Base-by-base conservation (phyloP, 352 stramenopile genomes). In the Phytopythium boreale region DNA sequence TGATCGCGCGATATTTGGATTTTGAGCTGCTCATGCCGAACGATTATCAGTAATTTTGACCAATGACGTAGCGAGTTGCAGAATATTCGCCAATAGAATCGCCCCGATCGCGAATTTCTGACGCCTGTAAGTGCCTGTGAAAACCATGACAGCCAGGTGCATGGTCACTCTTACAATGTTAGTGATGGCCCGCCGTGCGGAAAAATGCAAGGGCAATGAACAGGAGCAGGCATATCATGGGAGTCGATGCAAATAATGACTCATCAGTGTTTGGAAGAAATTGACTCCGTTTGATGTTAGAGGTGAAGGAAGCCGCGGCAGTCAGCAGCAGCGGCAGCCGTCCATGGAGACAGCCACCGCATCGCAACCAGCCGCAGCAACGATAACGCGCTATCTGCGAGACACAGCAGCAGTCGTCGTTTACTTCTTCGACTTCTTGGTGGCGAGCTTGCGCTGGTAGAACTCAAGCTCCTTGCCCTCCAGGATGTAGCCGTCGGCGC, bases 391-490 rank as follows among this genome's bases (percentile, higher is more conserved):
- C 39, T 46, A 60, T 29, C 55, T 36, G 55, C 55, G 55, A 74
- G 64, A 56, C 64, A 64, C 59, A 39, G 52, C 67, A 69, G 51
- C 19, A 65, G 58, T 51, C 36, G 14, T 39, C 56, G 24, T 81
- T 81, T 96, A 96, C 85, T 97, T 97, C 85, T 98, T 98, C 86
- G 97, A 98, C 92, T 99, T 99, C 95, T 99, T 99, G 70, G 92
- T 94, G 80, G 97, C 95, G 51, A 98, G 81, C 88, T 98, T 97
- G 77, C 97, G 98, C 82, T 98, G 89, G 91, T 99, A 99, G 84
- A 99, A 99, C 62, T 98, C 96, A 34, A 99, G 91, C 82, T 99
- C 98, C 79, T 98, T 97, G 80, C 98, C 98, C 77, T 99, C 98
- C 64, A 99, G 77, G 69, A 99, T 96, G 84, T 99, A 99, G 70